These are phyloP conservation scores for Gynostemma pentaphyllum DNA, from an alignment of 306 rosid species.

Conservation along the genomic window DNA sequence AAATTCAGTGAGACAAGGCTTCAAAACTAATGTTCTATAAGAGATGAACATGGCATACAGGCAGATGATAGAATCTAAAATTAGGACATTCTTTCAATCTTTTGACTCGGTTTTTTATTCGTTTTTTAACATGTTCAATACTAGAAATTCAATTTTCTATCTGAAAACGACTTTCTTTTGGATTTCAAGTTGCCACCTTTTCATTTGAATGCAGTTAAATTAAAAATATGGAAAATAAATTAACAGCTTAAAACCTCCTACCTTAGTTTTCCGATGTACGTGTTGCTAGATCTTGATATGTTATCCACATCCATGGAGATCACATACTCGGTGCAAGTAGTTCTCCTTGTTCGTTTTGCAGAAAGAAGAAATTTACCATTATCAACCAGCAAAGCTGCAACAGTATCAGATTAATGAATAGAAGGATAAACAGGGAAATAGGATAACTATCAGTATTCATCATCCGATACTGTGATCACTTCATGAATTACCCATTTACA, in stretches of 20 bases:
- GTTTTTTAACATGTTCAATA: not conserved
- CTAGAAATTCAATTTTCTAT: not conserved
- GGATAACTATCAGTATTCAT: not conserved
- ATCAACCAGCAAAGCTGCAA: slow-evolving; percentile 73
- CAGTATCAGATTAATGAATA: not conserved
- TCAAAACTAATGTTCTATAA: not conserved
- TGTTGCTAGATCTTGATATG: slow-evolving; percentile 75
- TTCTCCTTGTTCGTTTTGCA: slow-evolving; percentile 76
- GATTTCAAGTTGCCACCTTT: not conserved
- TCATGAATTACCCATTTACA: not conserved
- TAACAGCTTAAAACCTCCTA: slow-evolving; percentile 1
- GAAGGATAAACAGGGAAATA: not conserved
- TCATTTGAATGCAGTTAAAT: not conserved
- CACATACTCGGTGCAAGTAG: slow-evolving; percentile 85
- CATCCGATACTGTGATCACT: not conserved
- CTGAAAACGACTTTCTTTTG: not conserved
- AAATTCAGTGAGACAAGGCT: no score
- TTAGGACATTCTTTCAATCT: not conserved
- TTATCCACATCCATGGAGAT: slow-evolving; percentile 86
- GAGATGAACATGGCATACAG: not conserved
- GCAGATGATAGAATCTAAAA: not conserved
- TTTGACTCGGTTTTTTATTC: not conserved
- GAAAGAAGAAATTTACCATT: slow-evolving; percentile 91
- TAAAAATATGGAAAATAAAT: not conserved
- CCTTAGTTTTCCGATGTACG: slow-evolving; percentile 88